Conservation (phyloP, 2,329 filamentous ascomycete species). For the Daldinia eschscholtzii region DNA sequence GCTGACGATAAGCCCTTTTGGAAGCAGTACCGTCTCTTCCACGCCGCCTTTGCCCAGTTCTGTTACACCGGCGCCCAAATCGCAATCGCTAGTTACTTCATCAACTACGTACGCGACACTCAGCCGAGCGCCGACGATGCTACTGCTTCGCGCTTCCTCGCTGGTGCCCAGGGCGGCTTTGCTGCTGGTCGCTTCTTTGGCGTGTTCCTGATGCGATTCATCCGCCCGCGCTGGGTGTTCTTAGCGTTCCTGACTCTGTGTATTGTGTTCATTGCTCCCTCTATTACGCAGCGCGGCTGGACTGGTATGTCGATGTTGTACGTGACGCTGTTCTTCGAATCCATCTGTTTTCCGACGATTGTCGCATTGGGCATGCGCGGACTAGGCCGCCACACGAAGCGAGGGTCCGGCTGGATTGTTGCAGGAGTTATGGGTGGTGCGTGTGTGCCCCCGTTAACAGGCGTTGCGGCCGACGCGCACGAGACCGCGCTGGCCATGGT, state of each 20-base stretch:
- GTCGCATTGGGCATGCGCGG: conserved; percentile 82
- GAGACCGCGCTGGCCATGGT: conserved; percentile 73
- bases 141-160: conserved; percentile 74
- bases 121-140: conserved; percentile 63
- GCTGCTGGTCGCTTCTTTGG: conserved; percentile 79
- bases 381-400: conserved; percentile 81
- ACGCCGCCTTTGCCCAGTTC: conserved; percentile 81
- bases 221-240: conserved; percentile 76
- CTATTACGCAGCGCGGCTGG: conserved; percentile 62
- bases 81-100: conserved; percentile 75
- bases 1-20: conserved; percentile 71
- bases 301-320: conserved; percentile 72
- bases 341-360: conserved; percentile 84
- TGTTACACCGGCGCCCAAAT: conserved; percentile 82
- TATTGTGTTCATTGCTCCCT: conserved; percentile 71
- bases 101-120: conserved; percentile 77
- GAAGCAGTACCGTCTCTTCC: conserved; percentile 81
- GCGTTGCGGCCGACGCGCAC: conserved; percentile 73
- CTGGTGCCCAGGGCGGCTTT: conserved; percentile 80
- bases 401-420: conserved; percentile 78
- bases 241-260: conserved; percentile 72
- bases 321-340: conserved; percentile 81
- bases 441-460: conserved; percentile 78
- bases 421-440: conserved; percentile 80
- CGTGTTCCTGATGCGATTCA: conserved; percentile 73